Evolutionary conservation across 306 rosid species (phyloP).

Genomic region (Castanea crenata): DNA sequence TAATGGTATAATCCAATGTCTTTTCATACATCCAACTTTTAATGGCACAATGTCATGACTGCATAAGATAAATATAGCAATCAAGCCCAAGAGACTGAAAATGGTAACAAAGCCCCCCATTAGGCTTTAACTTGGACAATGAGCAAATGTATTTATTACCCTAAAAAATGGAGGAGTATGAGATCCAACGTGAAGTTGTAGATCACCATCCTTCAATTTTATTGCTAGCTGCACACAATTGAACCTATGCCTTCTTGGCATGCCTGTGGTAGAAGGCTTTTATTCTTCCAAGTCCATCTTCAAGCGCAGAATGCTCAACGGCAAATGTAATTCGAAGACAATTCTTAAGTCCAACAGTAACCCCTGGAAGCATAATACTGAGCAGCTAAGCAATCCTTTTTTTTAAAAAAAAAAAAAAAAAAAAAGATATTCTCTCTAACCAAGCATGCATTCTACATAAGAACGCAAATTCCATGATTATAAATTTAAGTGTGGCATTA

Average conservation of each 20-base stretch:
- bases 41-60: not conserved
- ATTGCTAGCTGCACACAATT: not conserved
- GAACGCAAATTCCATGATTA: no score
- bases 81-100: not conserved
- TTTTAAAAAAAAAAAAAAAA: accelerated
- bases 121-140: not conserved
- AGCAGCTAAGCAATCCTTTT: constrained; percentile 6
- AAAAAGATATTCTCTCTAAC: not conserved
- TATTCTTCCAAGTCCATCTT: constrained; percentile 52
- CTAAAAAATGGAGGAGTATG: not conserved
- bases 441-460: no score
- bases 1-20: not conserved
- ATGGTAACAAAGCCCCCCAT: not conserved
- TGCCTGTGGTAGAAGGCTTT: constrained; percentile 48
- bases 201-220: not conserved
- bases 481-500: no score
- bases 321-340: constrained; percentile 56
- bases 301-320: constrained; percentile 35
- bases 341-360: constrained; percentile 55
- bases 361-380: constrained; percentile 39
- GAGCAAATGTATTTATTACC: not conserved
- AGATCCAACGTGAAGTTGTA: not conserved
- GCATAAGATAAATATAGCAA: no score
- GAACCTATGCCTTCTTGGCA: constrained; percentile 26
- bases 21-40: not conserved